Evolutionary conservation across 2,329 filamentous ascomycete species (phyloP), one percentile per base, ranked within the genome.

Genomic region (Colletotrichum paranaense): DNA sequence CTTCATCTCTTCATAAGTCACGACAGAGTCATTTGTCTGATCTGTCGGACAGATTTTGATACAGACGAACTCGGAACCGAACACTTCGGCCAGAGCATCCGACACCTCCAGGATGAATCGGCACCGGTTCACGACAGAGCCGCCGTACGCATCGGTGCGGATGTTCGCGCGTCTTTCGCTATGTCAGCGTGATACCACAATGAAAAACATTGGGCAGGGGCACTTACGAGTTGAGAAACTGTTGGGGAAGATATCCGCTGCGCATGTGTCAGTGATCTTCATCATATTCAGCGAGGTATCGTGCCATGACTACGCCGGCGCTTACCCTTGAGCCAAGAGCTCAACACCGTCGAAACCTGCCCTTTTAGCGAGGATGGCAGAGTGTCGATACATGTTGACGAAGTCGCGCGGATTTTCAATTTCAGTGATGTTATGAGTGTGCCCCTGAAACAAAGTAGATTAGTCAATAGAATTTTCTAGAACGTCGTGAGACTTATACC

Each of bases 311-410:
- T 42, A 42, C 12, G 19, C 19, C 57, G 30, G 5, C 24, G 30
- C 30, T n/a, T 56, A 70, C 73, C 69, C 70, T n/a, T 62, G 60
- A 7, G 70, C 69, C 32, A 73, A 49, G 28, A 76, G 52, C 65
- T 84, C 86, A 0, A 88, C 84, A 28, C 87, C 87, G 72, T 88
- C 87, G 72, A 88, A 88, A 0, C 86, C 86, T 3, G 85, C 86
- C 77, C 66, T 57, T 16, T 75, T 76, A 2, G 75, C 77, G 4
- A 69, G 62, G 46, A 70, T 68, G 8, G 66, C 68, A 2, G 76
- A 72, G 16, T 72, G 72, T 19, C 69, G 66, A 26, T 77, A 77
- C 57, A 76, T 62, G 4, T 66, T 65, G 19, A 78, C 72, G 1
- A 77, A 66, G 5, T 70, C 65, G 1, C 22, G 19, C 1, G 66